Evolutionary conservation across 768 basidiomycete genomes (phyloP).

Genomic region (Sutorius australiensis): DNA sequence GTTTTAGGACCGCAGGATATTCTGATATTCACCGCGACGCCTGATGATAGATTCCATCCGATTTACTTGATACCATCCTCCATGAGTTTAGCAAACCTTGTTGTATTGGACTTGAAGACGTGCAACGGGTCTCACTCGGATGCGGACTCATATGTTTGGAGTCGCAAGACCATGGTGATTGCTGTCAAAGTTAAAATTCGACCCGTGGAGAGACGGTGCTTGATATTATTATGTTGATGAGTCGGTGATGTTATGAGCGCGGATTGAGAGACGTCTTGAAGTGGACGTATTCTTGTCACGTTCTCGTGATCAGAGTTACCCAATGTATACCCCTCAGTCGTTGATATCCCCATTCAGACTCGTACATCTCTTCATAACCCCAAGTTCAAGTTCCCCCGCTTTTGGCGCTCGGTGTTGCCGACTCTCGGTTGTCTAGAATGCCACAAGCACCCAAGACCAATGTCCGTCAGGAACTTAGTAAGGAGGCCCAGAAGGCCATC

Average conservation of each 20-base stretch:
- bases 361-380: background rate
- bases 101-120: background rate
- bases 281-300: background rate
- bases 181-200: too few relatives aligned
- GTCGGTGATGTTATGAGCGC: slow-evolving; percentile 1
- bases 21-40: background rate
- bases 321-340: slow-evolving; percentile 11
- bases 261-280: slow-evolving; percentile 10
- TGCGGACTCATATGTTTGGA: too few relatives aligned
- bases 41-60: background rate
- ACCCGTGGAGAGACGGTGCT: too few relatives aligned
- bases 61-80: background rate
- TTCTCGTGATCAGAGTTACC: slow-evolving; percentile 4
- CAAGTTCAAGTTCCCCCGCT: background rate
- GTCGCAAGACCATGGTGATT: too few relatives aligned
- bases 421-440: slow-evolving; percentile 29
- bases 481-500: slow-evolving; percentile 44
- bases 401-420: background rate
- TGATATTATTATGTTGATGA: background rate
- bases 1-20: background rate
- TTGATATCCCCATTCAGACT: background rate
- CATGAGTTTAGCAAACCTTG: background rate
- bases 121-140: too few relatives aligned
- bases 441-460: slow-evolving; percentile 50
- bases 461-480: slow-evolving; percentile 27